Conservation (phyloP, 495 filamentous ascomycete species). For the Lophiotrema nucula region DNA sequence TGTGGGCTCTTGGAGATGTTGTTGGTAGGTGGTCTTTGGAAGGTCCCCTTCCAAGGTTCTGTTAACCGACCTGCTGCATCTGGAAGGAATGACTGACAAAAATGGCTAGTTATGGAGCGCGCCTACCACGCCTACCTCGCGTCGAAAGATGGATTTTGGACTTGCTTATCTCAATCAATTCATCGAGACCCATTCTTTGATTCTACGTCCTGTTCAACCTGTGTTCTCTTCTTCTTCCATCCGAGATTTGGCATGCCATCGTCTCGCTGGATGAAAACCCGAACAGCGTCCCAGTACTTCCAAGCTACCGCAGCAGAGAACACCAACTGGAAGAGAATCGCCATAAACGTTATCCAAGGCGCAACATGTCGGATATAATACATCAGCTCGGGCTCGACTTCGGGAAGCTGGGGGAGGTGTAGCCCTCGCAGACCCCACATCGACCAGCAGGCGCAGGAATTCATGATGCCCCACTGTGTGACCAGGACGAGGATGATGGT, state of each 20-base stretch:
- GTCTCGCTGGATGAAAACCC: constrained; percentile 18
- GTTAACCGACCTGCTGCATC: no score
- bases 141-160: no score
- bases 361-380: constrained; percentile 1
- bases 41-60: no score
- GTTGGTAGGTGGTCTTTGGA: no score
- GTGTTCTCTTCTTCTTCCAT: constrained; percentile 8
- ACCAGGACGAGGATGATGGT: constrained; percentile 7
- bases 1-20: no score
- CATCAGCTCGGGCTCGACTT: constrained; percentile 7
- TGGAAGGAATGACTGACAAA: no score
- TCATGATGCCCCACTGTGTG: constrained; percentile 15
- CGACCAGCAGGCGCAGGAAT: constrained; percentile 15
- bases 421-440: constrained; percentile 1
- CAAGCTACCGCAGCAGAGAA: constrained; percentile 6
- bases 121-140: no score
- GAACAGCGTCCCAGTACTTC: constrained; percentile 15
- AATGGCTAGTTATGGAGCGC: no score
- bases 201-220: no score
- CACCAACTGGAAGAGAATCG: constrained; percentile 13
- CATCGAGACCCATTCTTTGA: no score
- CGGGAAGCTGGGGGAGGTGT: constrained; percentile 4
- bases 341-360: constrained; percentile 8
- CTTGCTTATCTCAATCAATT: no score
- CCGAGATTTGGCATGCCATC: constrained; percentile 6